A percentile compares a stretch with the other conserved stretches of the same genome.
phyloP scores from a whole-genome alignment of 345 rosid genomes.

The Leavenworthia alabamica region DNA sequence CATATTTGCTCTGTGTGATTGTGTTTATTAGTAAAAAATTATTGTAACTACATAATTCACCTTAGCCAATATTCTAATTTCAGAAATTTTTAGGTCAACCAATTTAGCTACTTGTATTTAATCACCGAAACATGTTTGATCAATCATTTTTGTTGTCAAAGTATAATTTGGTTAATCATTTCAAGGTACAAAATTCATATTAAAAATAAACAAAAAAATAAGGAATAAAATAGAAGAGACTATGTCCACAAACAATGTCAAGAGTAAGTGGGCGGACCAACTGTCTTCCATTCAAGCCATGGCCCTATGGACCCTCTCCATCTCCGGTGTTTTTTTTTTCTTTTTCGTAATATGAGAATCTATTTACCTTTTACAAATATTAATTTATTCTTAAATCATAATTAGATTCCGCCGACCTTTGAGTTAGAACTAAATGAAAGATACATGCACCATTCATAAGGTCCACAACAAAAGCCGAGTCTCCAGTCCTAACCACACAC shows the following conservation, averaged over 20 bases:
- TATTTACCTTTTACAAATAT: background rate
- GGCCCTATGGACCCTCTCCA: conserved; percentile 16
- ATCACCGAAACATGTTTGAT: background rate
- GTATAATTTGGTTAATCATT: background rate
- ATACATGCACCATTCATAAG: conserved; percentile 18
- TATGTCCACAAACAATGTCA: conserved; percentile 11
- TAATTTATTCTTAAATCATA: background rate
- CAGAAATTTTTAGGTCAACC: background rate
- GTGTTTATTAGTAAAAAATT: background rate
- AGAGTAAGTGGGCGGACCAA: conserved; percentile 13
- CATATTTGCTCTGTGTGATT: background rate
- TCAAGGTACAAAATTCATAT: background rate
- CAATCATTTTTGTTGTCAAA: too few relatives aligned
- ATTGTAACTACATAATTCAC: background rate
- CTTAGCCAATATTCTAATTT: background rate
- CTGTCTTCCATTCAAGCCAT: conserved; percentile 21
- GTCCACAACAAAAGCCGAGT: conserved; percentile 6
- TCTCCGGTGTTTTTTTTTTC: background rate
- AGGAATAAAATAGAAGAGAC: background rate
- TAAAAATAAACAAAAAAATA: background rate
- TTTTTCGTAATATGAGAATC: conserved; percentile 1
- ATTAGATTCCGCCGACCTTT: conserved; percentile 1
- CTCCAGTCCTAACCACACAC: conserved; percentile 16
- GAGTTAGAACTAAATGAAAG: conserved; percentile 23
- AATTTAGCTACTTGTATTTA: background rate